A percentile compares a stretch with the other conserved stretches of the same genome.
Evolutionary conservation across 805 yeast genomes (phyloP).

Genomic region (Schwanniomyces sp.): DNA sequence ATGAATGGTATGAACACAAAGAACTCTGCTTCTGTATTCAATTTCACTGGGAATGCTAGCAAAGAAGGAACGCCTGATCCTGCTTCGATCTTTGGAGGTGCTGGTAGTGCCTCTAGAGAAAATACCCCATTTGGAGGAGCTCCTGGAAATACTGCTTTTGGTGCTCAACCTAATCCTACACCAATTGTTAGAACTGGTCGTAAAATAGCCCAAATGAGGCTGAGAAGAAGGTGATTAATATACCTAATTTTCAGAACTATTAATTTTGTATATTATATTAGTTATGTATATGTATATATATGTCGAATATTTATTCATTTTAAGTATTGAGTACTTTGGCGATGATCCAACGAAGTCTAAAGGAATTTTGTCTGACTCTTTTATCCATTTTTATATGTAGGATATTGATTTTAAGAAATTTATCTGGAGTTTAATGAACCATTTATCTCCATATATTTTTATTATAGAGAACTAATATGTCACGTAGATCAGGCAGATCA

Average conservation of each 20-base stretch:
- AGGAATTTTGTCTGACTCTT: not conserved
- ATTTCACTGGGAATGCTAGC: slow-evolving; percentile 20
- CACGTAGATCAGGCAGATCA: slow-evolving; percentile 31
- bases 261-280: slow-evolving; percentile 1
- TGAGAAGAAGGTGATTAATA: slow-evolving; percentile 21
- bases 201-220: slow-evolving; percentile 35
- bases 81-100: slow-evolving; percentile 26
- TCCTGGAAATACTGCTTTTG: slow-evolving; percentile 2
- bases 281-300: not conserved
- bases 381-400: not conserved
- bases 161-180: slow-evolving; percentile 8
- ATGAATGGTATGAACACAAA: not conserved
- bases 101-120: not conserved
- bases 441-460: slow-evolving; percentile 66
- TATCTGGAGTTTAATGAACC: slow-evolving; percentile 57
- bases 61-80: slow-evolving; percentile 33
- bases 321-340: not conserved
- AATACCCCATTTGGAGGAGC: slow-evolving; percentile 1
- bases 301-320: not conserved
- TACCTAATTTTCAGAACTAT: not conserved
- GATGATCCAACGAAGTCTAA: no score
- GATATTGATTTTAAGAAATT: not conserved
- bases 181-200: slow-evolving; percentile 23
- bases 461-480: slow-evolving; percentile 25
- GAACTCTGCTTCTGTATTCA: slow-evolving; percentile 11